These are phyloP conservation scores for Pseudogymnoascus sp. DNA, from an alignment of 2,329 filamentous ascomycete genomes.

Conservation along the genomic window DNA sequence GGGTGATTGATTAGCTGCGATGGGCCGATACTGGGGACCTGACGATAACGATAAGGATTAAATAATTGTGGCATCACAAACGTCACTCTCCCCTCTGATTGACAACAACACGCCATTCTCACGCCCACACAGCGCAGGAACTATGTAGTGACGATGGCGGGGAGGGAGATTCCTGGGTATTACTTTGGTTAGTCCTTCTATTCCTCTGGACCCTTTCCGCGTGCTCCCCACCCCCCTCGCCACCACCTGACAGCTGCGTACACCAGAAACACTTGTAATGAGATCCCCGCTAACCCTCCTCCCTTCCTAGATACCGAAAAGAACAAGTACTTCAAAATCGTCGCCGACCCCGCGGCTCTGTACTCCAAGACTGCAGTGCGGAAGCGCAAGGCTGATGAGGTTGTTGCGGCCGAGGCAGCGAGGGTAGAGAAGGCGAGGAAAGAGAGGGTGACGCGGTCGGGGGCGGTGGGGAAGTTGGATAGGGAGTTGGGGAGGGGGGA, in stretches of 20 bases:
- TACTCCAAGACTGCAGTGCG: conserved; percentile 55
- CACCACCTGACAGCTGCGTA: background rate
- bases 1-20: background rate
- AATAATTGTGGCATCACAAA: background rate
- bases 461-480: background rate
- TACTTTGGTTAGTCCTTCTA: background rate
- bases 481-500: conserved; percentile 13
- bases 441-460: conserved; percentile 19
- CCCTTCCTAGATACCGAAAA: conserved; percentile 42
- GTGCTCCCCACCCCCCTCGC: too few species aligned
- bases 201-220: too few species aligned
- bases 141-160: background rate
- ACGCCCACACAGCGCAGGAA: background rate
- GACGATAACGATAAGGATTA: background rate
- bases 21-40: background rate
- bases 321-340: conserved; percentile 61
- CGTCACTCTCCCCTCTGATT: background rate
- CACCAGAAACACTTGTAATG: background rate
- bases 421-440: conserved; percentile 10
- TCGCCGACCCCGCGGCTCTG: conserved; percentile 43
- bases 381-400: conserved; percentile 42
- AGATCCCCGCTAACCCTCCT: background rate
- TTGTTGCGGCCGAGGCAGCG: conserved; percentile 17
- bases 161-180: conserved; percentile 5
- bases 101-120: background rate